Evolutionary conservation across 1,284 basidiomycete genomes (phyloP).

Genomic region (Trichosporon sp.): DNA sequence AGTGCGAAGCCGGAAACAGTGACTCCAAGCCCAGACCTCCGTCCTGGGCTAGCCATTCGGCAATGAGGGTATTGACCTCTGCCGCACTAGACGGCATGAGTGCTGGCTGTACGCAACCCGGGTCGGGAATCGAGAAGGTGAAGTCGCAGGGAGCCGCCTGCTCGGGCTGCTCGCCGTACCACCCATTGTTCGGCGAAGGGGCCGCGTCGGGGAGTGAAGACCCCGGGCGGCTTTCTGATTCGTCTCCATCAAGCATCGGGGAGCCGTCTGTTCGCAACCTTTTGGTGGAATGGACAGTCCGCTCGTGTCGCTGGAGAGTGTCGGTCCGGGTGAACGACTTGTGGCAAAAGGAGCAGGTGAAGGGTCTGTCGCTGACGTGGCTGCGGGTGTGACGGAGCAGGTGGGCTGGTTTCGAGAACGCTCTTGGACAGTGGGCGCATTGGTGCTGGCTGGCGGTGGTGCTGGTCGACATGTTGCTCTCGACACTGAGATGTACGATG

Average conservation of each 20-base stretch:
- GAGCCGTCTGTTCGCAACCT: neutral
- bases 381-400: constrained; percentile 10
- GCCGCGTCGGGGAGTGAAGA: neutral
- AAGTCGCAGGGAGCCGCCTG: neutral
- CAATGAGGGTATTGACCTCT: constrained; percentile 10
- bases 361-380: constrained; percentile 13
- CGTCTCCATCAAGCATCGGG: neutral
- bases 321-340: constrained; percentile 12
- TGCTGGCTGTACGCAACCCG: neutral
- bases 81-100: neutral
- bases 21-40: constrained; percentile 6
- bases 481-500: neutral
- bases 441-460: neutral
- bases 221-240: neutral
- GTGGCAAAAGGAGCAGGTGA: constrained; percentile 4
- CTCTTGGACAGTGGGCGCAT: constrained; percentile 9
- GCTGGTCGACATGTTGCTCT: neutral
- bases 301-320: constrained; percentile 14
- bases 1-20: neutral
- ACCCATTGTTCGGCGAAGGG: neutral
- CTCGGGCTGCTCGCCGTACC: neutral
- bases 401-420: constrained; percentile 15
- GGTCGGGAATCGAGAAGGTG: neutral
- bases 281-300: constrained; percentile 7
- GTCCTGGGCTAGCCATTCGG: constrained; percentile 12